Conservation (phyloP, 495 filamentous ascomycete species). For the Talaromyces ruber region DNA sequence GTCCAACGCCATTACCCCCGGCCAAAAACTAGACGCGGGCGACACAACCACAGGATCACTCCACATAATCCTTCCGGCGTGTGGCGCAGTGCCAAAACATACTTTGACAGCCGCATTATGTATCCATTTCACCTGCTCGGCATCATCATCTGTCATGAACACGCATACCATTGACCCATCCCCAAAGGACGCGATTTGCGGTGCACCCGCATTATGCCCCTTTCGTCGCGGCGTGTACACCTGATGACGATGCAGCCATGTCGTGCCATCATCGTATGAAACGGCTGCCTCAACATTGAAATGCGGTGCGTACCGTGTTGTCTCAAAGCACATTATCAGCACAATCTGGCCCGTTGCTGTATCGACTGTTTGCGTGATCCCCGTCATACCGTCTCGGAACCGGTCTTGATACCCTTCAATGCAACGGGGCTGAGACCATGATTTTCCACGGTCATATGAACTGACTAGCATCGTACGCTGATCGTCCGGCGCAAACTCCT, state of each 20-base stretch:
- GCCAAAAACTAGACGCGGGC: constrained; percentile 31
- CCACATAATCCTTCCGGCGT: constrained; percentile 29
- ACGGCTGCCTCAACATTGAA: constrained; percentile 48
- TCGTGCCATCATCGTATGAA: constrained; percentile 48
- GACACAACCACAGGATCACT: constrained; percentile 18
- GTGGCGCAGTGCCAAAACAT: constrained; percentile 26
- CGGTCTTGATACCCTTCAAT: constrained; percentile 36
- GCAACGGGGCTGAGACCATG: constrained; percentile 37
- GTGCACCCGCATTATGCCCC: constrained; percentile 47
- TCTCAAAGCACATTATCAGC: constrained; percentile 53
- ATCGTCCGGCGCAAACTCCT: constrained; percentile 44
- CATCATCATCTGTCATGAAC: constrained; percentile 58
- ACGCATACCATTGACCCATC: constrained; percentile 48
- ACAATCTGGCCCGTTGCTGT: constrained; percentile 30
- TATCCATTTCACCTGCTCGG: constrained; percentile 23
- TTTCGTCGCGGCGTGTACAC: constrained; percentile 34
- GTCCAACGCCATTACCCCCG: constrained; percentile 32
- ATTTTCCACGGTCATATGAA: constrained; percentile 44
- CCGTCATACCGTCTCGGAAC: constrained; percentile 54
- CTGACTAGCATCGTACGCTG: constrained; percentile 52
- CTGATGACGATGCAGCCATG: constrained; percentile 42
- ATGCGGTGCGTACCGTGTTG: constrained; percentile 29
- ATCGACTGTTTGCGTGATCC: constrained; percentile 36
- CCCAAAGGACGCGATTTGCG: constrained; percentile 47
- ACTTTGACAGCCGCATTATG: constrained; percentile 33